Conservation (phyloP, 2,329 filamentous ascomycete species). For the Fonsecaea pugnacius region DNA sequence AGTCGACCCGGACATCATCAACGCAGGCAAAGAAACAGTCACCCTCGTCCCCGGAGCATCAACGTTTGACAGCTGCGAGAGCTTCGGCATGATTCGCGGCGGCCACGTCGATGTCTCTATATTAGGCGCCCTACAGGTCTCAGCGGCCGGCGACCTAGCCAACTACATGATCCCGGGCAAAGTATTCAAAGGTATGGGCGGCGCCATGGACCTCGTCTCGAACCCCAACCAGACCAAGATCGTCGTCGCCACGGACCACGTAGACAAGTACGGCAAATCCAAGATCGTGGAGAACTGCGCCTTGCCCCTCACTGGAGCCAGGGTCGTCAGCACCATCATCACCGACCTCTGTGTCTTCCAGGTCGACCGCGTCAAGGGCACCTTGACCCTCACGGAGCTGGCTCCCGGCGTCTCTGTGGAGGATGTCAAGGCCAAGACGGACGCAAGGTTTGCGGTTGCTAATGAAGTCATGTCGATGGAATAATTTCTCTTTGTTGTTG, state of each 20-base stretch:
- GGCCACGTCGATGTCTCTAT: slow-evolving; percentile 84
- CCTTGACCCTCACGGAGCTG: slow-evolving; percentile 70
- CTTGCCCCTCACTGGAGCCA: slow-evolving; percentile 68
- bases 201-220: slow-evolving; percentile 73
- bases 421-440: slow-evolving; percentile 71
- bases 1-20: slow-evolving; percentile 79
- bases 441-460: slow-evolving; percentile 68
- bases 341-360: slow-evolving; percentile 77
- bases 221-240: slow-evolving; percentile 74
- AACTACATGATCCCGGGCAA: slow-evolving; percentile 93
- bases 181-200: slow-evolving; percentile 82
- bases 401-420: slow-evolving; percentile 71
- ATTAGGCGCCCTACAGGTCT: slow-evolving; percentile 80
- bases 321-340: slow-evolving; percentile 72
- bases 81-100: slow-evolving; percentile 84
- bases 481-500: not conserved
- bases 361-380: slow-evolving; percentile 70
- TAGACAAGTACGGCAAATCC: slow-evolving; percentile 68
- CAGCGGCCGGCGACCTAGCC: slow-evolving; percentile 75
- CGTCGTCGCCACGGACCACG: slow-evolving; percentile 71
- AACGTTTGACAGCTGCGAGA: slow-evolving; percentile 79
- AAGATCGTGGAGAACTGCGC: slow-evolving; percentile 69
- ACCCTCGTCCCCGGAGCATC: slow-evolving; percentile 76
- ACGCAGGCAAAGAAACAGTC: slow-evolving; percentile 85
- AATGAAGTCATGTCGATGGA: slow-evolving; percentile 52